Conservation (phyloP, 1,284 basidiomycete genomes). For the Rhodotorula mucilaginosa region DNA sequence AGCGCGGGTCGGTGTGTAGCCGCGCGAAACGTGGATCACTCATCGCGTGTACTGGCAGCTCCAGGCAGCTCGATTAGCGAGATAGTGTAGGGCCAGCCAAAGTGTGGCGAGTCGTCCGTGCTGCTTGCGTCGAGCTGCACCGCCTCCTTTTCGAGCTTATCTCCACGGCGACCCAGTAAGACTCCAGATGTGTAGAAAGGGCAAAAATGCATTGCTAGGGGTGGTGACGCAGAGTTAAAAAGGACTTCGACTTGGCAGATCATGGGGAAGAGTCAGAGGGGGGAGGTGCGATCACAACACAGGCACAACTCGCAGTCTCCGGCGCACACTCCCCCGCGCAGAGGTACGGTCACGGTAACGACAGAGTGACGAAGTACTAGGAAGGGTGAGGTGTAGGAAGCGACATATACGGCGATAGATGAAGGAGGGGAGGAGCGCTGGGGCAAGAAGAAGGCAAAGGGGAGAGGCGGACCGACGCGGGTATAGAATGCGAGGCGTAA, state of each 20-base stretch:
- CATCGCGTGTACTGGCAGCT: conserved; percentile 4
- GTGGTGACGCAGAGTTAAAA: background rate
- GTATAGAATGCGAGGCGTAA: background rate
- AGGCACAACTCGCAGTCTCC: too few relatives aligned
- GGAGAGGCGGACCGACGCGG: conserved; percentile 3
- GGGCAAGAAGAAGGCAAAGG: background rate
- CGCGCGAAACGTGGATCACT: conserved; percentile 77
- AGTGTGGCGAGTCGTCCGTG: background rate
- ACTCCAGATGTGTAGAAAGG: background rate
- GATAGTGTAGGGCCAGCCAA: background rate
- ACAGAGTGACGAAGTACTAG: background rate
- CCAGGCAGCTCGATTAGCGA: background rate
- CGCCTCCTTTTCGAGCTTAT: background rate
- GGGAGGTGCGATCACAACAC: too few relatives aligned
- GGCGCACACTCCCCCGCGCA: too few relatives aligned
- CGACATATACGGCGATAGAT: background rate
- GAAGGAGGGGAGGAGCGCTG: background rate
- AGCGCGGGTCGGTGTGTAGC: conserved; percentile 87
- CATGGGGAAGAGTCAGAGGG: background rate
- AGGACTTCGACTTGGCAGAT: conserved; percentile 5
- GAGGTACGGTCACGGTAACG: background rate
- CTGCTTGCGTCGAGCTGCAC: background rate
- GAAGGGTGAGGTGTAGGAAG: background rate
- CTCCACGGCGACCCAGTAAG: too few relatives aligned
- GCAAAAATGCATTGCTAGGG: conserved; percentile 1